These are phyloP conservation scores for Botrytis hyacinthi DNA, from an alignment of 2,329 filamentous ascomycete species.

Conservation along the genomic window DNA sequence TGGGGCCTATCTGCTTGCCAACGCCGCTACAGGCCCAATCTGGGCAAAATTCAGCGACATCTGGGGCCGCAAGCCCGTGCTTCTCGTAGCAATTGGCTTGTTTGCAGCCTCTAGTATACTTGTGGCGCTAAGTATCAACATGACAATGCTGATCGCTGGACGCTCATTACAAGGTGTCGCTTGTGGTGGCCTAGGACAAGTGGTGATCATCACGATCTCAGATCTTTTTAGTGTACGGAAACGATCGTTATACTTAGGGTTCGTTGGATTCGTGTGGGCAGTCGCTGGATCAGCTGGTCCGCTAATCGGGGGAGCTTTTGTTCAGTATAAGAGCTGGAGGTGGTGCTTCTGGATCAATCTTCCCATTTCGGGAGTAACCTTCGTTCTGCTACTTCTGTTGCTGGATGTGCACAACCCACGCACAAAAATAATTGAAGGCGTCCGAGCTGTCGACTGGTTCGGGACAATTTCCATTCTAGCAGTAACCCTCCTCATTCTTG, in stretches of 20 bases:
- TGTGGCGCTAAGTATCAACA: constrained; percentile 54
- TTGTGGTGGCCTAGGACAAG: constrained; percentile 48
- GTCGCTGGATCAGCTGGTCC: constrained; percentile 59
- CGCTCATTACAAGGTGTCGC: constrained; percentile 62
- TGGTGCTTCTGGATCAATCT: constrained; percentile 62
- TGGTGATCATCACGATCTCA: constrained; percentile 35
- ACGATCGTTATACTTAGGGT: constrained; percentile 59
- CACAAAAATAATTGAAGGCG: constrained; percentile 54
- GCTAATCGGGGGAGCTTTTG: constrained; percentile 60
- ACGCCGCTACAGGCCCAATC: constrained; percentile 52
- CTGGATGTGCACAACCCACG: constrained; percentile 64
- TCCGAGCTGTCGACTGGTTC: constrained; percentile 58
- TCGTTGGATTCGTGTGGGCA: constrained; percentile 61
- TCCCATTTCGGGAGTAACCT: constrained; percentile 35
- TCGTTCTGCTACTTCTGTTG: constrained; percentile 57
- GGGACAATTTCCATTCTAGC: constrained; percentile 65
- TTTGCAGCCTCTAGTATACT: constrained; percentile 45
- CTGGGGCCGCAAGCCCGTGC: background rate
- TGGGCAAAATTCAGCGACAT: constrained; percentile 17
- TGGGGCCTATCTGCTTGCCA: constrained; percentile 44
- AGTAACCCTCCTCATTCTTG: constrained; percentile 76
- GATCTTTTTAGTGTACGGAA: constrained; percentile 60
- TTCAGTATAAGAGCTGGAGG: constrained; percentile 56
- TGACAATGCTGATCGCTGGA: constrained; percentile 61
- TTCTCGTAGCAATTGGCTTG: background rate